Base-by-base conservation (phyloP, 495 filamentous ascomycete genomes). In the Penicillium diatomitis region DNA sequence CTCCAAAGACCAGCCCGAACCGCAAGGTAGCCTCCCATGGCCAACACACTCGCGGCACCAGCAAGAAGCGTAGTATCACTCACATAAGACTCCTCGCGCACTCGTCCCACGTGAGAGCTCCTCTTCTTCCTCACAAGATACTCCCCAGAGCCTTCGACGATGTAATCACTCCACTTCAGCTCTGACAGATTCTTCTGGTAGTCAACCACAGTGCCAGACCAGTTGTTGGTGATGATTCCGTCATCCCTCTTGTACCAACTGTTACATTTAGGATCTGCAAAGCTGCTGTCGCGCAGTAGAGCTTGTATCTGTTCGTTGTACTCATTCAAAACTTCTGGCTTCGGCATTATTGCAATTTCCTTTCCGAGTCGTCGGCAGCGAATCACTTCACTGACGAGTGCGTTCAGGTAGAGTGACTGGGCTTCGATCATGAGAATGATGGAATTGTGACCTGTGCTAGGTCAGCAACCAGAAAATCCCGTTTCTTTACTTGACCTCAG, bases 351-450 rank as follows among this genome's bases (percentile, higher is more conserved):
- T 3, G 60, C 43, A 5, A 81, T 55, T 0, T 58, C 55, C 20
- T 67, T 52, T 8, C 74, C 70, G 6, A 57, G 50, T 5, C 48
- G 48, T 27, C 67, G 58, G 8, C 72, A 69, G 8, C 50, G 57
- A 3, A 75, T 55, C 2, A 79, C 58, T 37, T 59, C 58, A 6
- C 46, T 44, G 32, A 80, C 62, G 36, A 81, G 51, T 0, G 61
- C 58, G 48, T 71, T 75, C 49, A 81, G 60, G 51, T 79, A 82
- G 3, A 68, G 60, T 5, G 68, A 69, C 52, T 82, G 76, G 0
- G 75, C 71, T 54, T 83, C 80, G 49, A 81, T 81, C 76, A 80
- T 81, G 31, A 81, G 62, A 34, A 80, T 74, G 42, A 82, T 77
- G 42, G 68, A 72, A 43, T 74, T 79, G 51, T 80, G 76, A 0